Evolutionary conservation across 345 rosid species (phyloP).

Genomic region (Lumnitzera littorea): DNA sequence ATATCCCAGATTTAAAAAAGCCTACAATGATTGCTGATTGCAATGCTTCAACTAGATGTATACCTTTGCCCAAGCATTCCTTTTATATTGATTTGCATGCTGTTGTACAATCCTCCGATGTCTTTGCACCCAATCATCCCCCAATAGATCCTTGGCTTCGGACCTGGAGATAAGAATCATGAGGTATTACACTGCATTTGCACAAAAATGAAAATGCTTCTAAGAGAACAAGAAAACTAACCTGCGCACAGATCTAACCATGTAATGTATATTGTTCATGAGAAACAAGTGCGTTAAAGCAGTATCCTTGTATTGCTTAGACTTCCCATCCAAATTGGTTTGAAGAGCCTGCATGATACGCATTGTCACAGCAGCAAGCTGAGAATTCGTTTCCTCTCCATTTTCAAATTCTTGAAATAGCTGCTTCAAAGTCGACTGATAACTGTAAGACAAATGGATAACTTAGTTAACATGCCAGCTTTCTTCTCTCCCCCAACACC

Average conservation of each 20-base stretch:
- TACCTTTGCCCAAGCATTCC: conserved; percentile 93
- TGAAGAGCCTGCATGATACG: conserved; percentile 99
- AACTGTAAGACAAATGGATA: conserved; percentile 38
- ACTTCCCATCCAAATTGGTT: conserved; percentile 86
- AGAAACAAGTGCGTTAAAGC: conserved; percentile 89
- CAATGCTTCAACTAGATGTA: conserved; percentile 5
- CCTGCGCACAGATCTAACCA: conserved; percentile 99
- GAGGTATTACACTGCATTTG: neutral
- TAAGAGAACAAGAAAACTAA: conserved; percentile 17
- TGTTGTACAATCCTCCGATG: conserved; percentile 97
- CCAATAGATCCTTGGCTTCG: conserved; percentile 96
- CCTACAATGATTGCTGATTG: neutral
- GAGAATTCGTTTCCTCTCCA: conserved; percentile 54
- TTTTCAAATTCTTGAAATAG: conserved; percentile 91
- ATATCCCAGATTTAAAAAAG: neutral
- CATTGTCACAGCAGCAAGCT: conserved; percentile 86
- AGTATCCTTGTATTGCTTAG: conserved; percentile 90
- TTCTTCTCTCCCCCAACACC: no score
- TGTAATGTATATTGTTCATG: conserved; percentile 97
- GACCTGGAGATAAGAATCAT: conserved; percentile 41
- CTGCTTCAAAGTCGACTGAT: conserved; percentile 89
- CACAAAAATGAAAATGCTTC: neutral
- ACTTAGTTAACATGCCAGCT: no score
- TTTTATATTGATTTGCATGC: conserved; percentile 95
- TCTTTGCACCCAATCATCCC: conserved; percentile 98